Percentiles rank a stretch among this genome's conserved stretches.
Conservation (phyloP, 805 yeast species). For the Yarrowia sp. region DNA sequence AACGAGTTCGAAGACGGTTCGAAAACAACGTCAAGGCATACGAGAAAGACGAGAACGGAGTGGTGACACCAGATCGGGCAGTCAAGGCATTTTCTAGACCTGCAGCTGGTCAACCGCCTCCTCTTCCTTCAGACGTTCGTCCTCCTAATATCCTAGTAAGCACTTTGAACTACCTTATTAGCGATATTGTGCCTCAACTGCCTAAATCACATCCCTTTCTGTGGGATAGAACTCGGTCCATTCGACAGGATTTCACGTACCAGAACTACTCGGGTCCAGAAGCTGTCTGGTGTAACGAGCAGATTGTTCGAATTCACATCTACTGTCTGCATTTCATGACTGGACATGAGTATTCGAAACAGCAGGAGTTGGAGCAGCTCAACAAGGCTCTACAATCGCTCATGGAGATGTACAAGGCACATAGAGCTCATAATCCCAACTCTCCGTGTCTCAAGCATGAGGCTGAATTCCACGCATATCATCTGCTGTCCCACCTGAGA, state of each 20-base stretch:
- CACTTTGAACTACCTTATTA: constrained; percentile 75
- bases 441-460: constrained; percentile 68
- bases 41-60: constrained; percentile 73
- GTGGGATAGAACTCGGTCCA: constrained; percentile 97
- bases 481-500: constrained; percentile 75
- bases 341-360: constrained; percentile 82
- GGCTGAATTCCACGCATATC: constrained; percentile 91
- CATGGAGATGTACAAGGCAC: constrained; percentile 84
- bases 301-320: constrained; percentile 87
- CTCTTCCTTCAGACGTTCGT: constrained; percentile 95
- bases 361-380: constrained; percentile 94
- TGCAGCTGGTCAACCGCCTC: constrained; percentile 98
- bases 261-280: constrained; percentile 94
- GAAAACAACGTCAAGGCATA: constrained; percentile 84
- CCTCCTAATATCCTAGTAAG: constrained; percentile 78
- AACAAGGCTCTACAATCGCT: constrained; percentile 89
- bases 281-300: constrained; percentile 90
- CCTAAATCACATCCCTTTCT: constrained; percentile 89
- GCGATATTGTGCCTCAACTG: constrained; percentile 64
- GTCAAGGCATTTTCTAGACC: constrained; percentile 95
- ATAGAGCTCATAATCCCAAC: constrained; percentile 64
- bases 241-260: constrained; percentile 94
- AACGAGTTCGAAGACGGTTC: constrained; percentile 82
- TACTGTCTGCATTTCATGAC: constrained; percentile 87
- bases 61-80: constrained; percentile 66